Base-by-base conservation (phyloP, 345 rosid species). In the Brassica incana region DNA sequence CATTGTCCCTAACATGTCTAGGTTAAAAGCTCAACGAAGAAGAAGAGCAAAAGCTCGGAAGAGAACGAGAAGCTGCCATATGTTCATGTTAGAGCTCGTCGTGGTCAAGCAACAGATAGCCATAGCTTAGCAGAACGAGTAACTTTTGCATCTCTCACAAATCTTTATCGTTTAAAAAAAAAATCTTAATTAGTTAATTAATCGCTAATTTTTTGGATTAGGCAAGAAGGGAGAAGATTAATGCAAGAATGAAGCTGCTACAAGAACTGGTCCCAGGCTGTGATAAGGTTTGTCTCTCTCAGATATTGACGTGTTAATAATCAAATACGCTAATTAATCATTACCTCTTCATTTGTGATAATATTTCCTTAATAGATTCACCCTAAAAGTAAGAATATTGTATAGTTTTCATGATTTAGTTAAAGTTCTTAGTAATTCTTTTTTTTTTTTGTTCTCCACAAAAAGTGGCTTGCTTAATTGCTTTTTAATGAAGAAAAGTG, bases 251-350 rank as follows among this genome's bases (percentile, higher is more conserved):
- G 94, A 90, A 90, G 90, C 78, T 90, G 5, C 84, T 90, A 59
- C 94, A 90, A 11, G 94, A 90, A 72, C 89, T 90, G 92, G 94
- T 90, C 86, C 94, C 94, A 43, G 94, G 94, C 40, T 90, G 94
- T 85, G 88, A 83, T 78, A 88, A 96, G 99, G 99, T 92, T 66
- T 54, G 85, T 79, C 76, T 78, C 76, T 74, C 30, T 65, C 29
- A 20, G 79, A 69, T 35, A 25, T 52, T 12, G 18, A 71, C 58
- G 35, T 85, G 68, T 12, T 33, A 29, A 78, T 72, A 59, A 78
- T 81, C 59, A 83, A n/a, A 67, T 75, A 66, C 65, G 68, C 82
- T 80, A 85, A 82, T 89, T 82, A 80, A 85, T 83, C 85, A 86
- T 82, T 84, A 75, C 76, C 72, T 82, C 72, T 68, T 77, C 77